Evolutionary conservation across 2,329 filamentous ascomycete species (phyloP), one percentile per base, ranked within the genome.

Genomic region (Calonectria montana): DNA sequence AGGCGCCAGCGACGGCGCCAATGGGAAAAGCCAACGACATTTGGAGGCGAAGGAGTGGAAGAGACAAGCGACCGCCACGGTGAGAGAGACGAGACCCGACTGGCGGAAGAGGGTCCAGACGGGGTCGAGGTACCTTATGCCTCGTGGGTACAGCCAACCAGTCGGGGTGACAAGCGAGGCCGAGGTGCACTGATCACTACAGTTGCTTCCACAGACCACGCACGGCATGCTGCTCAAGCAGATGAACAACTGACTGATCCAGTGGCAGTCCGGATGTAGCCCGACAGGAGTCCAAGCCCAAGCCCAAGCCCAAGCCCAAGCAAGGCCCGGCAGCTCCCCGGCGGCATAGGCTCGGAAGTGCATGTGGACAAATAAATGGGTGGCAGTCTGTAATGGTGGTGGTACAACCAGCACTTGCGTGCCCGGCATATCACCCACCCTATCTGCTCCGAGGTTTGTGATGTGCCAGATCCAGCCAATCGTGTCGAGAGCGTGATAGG

Each of bases 401-500:
- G 53, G 53, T 37, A 57, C 53, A 57, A 16, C 21, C 29, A 57
- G 37, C 53, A 57, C 29, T 23, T 57, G 29, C 53, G 29, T 57
- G 31, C 53, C 29, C 53, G 53, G 53, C 53, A 57, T 57, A 57
- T 31, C 53, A 57, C 53, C 53, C 53, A 57, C 53, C 53, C 53
- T 57, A 57, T 57, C 53, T 57, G 53, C 53, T 57, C 53, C 53
- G 53, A 57, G 41, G 65, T 27, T 61, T 55, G 61, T 69, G 61
- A 69, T 31, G n/a, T n/a, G n/a, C n/a, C n/a, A 57, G 61, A 69
- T 70, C 39, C 41, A 59, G 67, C 50, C 61, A 65, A 70, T 70
- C 29, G 39, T 45, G 27, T 43, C 23, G 39, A 50, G 21, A 35
- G 27, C 48, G 67, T 70, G 67, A 61, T 59, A 53, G 67, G 47